Evolutionary conservation across 306 rosid species (phyloP).

Genomic region (Castanea mollissima): DNA sequence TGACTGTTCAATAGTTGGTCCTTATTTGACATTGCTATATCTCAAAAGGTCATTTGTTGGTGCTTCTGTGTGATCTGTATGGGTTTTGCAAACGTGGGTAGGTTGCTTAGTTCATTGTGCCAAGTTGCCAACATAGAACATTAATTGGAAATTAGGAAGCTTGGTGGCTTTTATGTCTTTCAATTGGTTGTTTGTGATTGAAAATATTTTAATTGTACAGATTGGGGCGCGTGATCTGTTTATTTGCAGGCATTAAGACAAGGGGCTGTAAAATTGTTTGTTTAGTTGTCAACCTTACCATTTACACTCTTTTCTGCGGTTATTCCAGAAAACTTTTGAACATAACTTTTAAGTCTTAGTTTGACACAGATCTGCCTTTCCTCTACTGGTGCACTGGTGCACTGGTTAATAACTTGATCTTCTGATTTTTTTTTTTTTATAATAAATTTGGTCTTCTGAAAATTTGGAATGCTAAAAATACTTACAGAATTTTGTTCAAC

Average conservation of each 20-base stretch:
- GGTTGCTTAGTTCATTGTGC: background rate
- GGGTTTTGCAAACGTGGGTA: background rate
- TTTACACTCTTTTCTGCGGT: background rate
- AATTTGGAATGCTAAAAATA: background rate
- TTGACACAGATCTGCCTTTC: background rate
- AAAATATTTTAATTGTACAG: background rate
- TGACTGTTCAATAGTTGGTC: background rate
- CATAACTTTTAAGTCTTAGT: background rate
- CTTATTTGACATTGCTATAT: background rate
- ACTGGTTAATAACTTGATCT: background rate
- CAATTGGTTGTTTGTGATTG: background rate
- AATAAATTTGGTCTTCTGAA: background rate
- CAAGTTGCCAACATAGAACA: background rate
- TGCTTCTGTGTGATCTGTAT: background rate
- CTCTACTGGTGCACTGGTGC: background rate
- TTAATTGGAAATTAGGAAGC: background rate
- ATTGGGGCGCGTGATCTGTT: background rate
- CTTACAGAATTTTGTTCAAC: background rate
- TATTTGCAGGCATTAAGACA: background rate
- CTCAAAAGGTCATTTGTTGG: background rate
- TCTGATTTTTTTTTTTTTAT: too few relatives aligned
- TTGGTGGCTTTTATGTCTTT: background rate
- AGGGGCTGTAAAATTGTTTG: background rate
- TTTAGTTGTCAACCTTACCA: background rate
- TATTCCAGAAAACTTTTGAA: background rate